These are phyloP conservation scores for Pinus taeda DNA, from an alignment of 75 land plant genomes.

Conservation along the genomic window DNA sequence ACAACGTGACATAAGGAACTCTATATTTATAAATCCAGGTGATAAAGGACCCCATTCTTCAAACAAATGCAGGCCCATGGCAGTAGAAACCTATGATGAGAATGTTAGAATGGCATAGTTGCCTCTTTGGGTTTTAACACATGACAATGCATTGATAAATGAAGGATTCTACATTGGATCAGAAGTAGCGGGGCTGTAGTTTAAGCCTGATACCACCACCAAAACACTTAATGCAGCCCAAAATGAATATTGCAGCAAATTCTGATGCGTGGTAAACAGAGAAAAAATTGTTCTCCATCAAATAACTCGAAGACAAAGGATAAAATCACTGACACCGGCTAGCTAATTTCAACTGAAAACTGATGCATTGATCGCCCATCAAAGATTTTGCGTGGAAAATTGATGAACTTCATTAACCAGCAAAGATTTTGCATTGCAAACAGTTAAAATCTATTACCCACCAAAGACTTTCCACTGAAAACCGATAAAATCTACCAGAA, in stretches of 20 bases:
- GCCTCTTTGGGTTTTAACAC: background rate
- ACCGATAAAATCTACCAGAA: background rate
- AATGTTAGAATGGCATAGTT: background rate
- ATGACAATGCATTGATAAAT: background rate
- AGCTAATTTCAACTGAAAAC: no score
- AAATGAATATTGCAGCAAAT: background rate
- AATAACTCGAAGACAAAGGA: background rate
- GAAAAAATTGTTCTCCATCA: background rate
- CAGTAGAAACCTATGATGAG: background rate
- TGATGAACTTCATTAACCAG: background rate
- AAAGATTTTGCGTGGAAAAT: no score
- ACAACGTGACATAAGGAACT: background rate
- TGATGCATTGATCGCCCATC: background rate
- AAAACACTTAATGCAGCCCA: background rate
- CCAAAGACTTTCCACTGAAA: background rate
- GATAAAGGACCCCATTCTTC: background rate
- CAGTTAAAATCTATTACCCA: background rate
- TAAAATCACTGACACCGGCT: no score
- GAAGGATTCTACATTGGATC: background rate
- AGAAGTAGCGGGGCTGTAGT: background rate
- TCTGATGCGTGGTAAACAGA: background rate
- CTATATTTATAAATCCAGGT: background rate
- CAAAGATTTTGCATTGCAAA: background rate
- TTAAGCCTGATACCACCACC: background rate
- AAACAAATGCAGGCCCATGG: background rate